phyloP scores from a whole-genome alignment of 140 eudicot genomes.

The Erigeron philadelphicus region DNA sequence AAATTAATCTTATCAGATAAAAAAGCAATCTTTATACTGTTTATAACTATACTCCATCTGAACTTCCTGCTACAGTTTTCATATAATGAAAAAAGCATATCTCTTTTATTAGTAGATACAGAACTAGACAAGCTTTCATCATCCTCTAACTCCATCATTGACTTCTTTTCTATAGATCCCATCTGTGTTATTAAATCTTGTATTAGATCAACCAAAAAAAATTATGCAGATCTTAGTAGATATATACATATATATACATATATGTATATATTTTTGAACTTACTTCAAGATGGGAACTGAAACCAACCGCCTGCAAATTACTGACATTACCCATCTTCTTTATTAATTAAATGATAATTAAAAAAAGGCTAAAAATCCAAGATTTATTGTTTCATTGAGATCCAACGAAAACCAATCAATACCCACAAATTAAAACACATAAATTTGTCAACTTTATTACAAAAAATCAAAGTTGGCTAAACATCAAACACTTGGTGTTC shows the following conservation, averaged over 20 bases:
- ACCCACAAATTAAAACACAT: constrained; percentile 18
- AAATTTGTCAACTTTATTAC: constrained; percentile 1
- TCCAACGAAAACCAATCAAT: constrained; percentile 4
- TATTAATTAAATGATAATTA: neutral
- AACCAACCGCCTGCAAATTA: constrained; percentile 29
- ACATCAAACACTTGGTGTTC: constrained; percentile 28
- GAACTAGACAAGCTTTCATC: constrained; percentile 34
- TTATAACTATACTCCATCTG: constrained; percentile 24
- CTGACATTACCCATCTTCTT: constrained; percentile 20
- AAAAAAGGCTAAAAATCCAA: constrained; percentile 14
- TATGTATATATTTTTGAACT: constrained; percentile 17
- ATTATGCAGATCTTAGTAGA: neutral
- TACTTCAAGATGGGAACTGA: constrained; percentile 38
- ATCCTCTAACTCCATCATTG: constrained; percentile 29
- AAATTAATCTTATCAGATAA: constrained; percentile 54
- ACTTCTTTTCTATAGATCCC: constrained; percentile 39
- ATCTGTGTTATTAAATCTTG: constrained; percentile 32
- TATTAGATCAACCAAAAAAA: constrained; percentile 11
- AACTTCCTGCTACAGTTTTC: constrained; percentile 19
- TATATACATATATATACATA: neutral
- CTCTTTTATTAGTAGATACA: constrained; percentile 15
- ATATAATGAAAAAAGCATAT: constrained; percentile 28
- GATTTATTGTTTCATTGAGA: constrained; percentile 21
- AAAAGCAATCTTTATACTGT: constrained; percentile 45
- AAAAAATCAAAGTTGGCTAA: constrained; percentile 15